Conservation (phyloP, 106 monocot species). For the Dendrobium huoshanense region DNA sequence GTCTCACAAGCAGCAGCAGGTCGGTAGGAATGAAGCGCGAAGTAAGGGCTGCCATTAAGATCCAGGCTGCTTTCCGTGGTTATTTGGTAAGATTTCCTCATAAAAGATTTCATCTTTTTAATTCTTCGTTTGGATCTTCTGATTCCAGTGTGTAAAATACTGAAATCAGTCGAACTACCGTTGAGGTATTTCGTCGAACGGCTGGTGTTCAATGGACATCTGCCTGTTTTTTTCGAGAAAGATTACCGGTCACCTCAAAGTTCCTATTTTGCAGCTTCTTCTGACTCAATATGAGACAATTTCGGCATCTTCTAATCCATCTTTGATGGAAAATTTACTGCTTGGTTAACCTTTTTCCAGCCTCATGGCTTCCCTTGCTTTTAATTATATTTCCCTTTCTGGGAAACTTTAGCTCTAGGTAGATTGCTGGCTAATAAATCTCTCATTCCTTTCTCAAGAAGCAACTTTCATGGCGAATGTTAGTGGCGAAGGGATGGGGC, state of each 20-base stretch:
- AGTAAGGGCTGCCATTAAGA: slow-evolving; percentile 62
- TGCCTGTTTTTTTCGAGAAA: slow-evolving; percentile 1
- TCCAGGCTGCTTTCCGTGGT: slow-evolving; percentile 79
- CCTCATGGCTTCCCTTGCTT: background rate
- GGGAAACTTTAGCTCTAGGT: background rate
- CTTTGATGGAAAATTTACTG: background rate
- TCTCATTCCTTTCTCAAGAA: background rate
- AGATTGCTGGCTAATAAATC: background rate
- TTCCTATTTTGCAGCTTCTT: slow-evolving; percentile 20
- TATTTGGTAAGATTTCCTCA: slow-evolving; percentile 50
- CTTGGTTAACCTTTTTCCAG: background rate
- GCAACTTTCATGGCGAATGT: background rate
- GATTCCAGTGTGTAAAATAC: background rate
- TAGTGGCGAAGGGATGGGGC: background rate
- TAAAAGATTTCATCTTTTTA: background rate
- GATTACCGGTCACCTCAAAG: slow-evolving; percentile 31
- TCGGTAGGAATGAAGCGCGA: slow-evolving; percentile 18
- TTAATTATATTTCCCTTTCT: background rate
- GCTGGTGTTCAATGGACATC: background rate
- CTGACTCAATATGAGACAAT: background rate
- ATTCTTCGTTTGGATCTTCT: background rate
- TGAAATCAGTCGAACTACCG: background rate
- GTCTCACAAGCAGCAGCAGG: slow-evolving; percentile 66
- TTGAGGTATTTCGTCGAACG: background rate
- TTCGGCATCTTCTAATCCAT: background rate